Base-by-base conservation (phyloP, 768 basidiomycete species). In the Podaxis sp. region DNA sequence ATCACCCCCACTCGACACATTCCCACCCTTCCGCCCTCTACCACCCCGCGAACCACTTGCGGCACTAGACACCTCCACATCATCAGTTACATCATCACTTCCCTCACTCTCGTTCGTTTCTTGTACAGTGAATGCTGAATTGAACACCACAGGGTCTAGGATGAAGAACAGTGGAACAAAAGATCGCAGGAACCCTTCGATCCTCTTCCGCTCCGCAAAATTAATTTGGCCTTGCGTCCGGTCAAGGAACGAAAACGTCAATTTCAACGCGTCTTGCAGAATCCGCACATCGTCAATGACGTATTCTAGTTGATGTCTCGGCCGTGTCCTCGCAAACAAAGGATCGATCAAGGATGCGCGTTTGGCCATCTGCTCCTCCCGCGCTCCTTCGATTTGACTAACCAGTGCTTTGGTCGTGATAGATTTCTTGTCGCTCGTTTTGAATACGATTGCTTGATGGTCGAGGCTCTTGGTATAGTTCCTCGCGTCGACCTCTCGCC, bases 381-480 rank as follows among this genome's bases (percentile, higher is more conserved):
- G 77, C 42, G 89, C 86, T 0, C 87, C 85, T 74, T 96, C 93
- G 68, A 95, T 90, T 72, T 95, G 91, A 64, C 77, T 84, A 28
- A 94, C 83, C 61, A 96, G 86, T 7, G 87, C 79, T 72, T 93
- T 93, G 27, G 84, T 75, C 2, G 85, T 85, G 57, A 88, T 81
- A 23, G 86, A 80, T 69, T 91, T 92, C 82, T 98, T 98, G 77
- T 99, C 97, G 38, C 81, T 82, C 37, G 83, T 79, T 77, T 95
- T 95, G 84, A 95, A 98, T 53, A 83, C 82, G 69, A 96, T 90
- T 7, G 88, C 91, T 71, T 95, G 93, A 68, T 96, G 93, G 70
- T 99, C 96, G 67, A 98, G 81, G 55, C 91, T 89, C 78, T 94
- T 95, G 74, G 87, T 83, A 69, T 91, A 98, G 74, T 98, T 98